phyloP scores from a whole-genome alignment of 2,329 filamentous ascomycete genomes.

The Xylaria sp. region DNA sequence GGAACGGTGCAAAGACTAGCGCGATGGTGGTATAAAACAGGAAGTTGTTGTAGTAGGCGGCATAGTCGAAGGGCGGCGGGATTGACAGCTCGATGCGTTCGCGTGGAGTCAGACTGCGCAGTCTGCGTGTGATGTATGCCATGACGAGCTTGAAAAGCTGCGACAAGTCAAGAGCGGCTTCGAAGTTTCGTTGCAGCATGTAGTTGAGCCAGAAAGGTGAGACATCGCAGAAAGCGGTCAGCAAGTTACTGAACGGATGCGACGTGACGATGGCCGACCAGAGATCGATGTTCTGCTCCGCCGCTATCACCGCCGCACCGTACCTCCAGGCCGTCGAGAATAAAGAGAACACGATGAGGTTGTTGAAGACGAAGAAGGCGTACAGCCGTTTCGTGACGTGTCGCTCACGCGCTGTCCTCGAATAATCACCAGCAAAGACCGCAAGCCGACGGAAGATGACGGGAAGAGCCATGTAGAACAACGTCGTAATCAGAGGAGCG shows the following conservation, averaged over 20 bases:
- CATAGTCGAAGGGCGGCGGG: constrained; percentile 85
- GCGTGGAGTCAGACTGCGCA: constrained; percentile 78
- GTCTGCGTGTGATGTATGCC: constrained; percentile 74
- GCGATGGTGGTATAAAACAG: constrained; percentile 85
- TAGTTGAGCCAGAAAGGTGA: constrained; percentile 24
- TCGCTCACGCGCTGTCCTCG: constrained; percentile 81
- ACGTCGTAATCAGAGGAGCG: constrained; percentile 76
- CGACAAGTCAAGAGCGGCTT: constrained; percentile 80
- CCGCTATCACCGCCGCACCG: constrained; percentile 56
- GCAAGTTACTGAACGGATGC: constrained; percentile 40
- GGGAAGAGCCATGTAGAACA: constrained; percentile 79
- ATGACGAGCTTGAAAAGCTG: constrained; percentile 76
- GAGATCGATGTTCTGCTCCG: constrained; percentile 51
- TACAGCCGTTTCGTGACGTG: constrained; percentile 87
- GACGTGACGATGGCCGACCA: constrained; percentile 64
- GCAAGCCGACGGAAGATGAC: constrained; percentile 85
- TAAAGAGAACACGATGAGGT: constrained; percentile 83
- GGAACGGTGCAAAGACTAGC: constrained; percentile 73
- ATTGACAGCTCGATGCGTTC: constrained; percentile 87
- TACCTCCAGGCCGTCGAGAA: constrained; percentile 57
- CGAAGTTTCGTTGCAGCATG: constrained; percentile 74
- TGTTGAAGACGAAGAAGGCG: constrained; percentile 94
- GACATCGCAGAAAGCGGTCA: constrained; percentile 23
- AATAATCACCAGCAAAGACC: constrained; percentile 74
- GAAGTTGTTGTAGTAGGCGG: constrained; percentile 95